Base-by-base conservation (phyloP, 139 green algal genomes). In the Asterochloris sp. region DNA sequence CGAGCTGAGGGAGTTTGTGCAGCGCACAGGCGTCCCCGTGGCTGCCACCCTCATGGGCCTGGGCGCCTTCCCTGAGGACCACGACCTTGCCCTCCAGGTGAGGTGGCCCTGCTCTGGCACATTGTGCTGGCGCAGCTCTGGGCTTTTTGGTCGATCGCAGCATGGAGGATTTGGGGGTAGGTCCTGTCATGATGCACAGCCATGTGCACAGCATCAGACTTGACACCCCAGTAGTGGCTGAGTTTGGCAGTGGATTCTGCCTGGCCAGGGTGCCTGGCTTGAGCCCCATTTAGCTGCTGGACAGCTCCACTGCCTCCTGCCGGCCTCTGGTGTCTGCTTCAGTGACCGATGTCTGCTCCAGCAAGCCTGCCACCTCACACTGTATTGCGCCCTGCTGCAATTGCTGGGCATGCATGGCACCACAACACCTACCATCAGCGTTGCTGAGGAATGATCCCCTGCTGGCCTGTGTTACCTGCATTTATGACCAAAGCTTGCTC, bases 361-460 rank as follows among this genome's bases (percentile, higher is more conserved):
- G 19, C 66, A 71, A 24, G 38, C 38, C 2, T 6, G 2, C 6
- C 6, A 2, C 38, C 38, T 54, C 38, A 6, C 38, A 54, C 6
- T 54, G 38, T 54, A 10, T 54, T 54, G 38, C n/a, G n/a, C 16
- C 15, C 81, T 83, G 24, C 78, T 95, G 78, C 88, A 94, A 83
- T 99, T 99, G 97, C 92, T 99, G 67, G 97, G 96, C 85, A 99
- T 99, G 97, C 97, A 99, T 86, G 96, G 97, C 85, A 98, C 97
- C 2, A 94, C 99, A 67, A 93, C 91, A 74, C 96, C 96, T 62
- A 99, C 99, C 91, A 98, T 96, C 84, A 94, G 96, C 6, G 91
- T 99, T 15, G 94, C 99, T 83, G 87, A 96, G 73, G 88, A 54
- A 2, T 10, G 2, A 54, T 54, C 6, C 38, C n/a, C 66, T 73